A percentile compares a stretch with the other conserved stretches of the same genome.
Evolutionary conservation across 345 rosid species (phyloP).

Genomic region (Anastatica hierochuntica): DNA sequence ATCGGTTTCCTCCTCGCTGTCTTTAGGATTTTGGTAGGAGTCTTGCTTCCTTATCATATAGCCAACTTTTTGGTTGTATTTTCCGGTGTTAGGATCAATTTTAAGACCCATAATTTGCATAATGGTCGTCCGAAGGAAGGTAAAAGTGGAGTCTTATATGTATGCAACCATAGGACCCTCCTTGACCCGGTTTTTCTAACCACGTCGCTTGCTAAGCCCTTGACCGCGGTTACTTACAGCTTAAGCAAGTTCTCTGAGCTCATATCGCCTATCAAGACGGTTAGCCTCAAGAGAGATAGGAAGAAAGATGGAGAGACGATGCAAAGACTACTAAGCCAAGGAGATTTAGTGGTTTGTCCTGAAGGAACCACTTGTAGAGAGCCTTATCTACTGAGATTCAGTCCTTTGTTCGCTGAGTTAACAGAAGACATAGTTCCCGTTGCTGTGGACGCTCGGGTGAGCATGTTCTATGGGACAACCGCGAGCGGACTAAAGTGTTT

Average conservation of each 20-base stretch:
- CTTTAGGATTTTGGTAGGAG: slow-evolving; percentile 52
- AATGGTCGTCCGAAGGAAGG: slow-evolving; percentile 21
- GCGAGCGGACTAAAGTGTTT: slow-evolving; percentile 82
- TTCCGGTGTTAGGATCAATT: slow-evolving; percentile 43
- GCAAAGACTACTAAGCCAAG: slow-evolving; percentile 52
- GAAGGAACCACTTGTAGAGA: slow-evolving; percentile 97
- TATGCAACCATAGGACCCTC: slow-evolving; percentile 79
- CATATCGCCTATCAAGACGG: slow-evolving; percentile 72
- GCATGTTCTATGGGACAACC: slow-evolving; percentile 88
- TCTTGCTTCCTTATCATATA: slow-evolving; percentile 50
- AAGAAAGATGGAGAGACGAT: slow-evolving; percentile 57
- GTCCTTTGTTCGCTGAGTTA: slow-evolving; percentile 80
- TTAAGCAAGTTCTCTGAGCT: slow-evolving; percentile 78
- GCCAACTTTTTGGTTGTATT: slow-evolving; percentile 28
- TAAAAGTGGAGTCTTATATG: slow-evolving; percentile 61
- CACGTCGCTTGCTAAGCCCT: slow-evolving; percentile 43
- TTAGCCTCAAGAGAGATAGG: slow-evolving; percentile 67
- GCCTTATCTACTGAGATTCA: slow-evolving; percentile 79
- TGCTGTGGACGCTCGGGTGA: slow-evolving; percentile 52
- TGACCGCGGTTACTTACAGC: slow-evolving; percentile 87
- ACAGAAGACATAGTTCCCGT: slow-evolving; percentile 81
- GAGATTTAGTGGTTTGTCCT: slow-evolving; percentile 85
- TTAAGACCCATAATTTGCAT: slow-evolving; percentile 18
- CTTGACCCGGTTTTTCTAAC: slow-evolving; percentile 80
- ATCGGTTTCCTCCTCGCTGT: slow-evolving; percentile 49